Percentiles rank a stretch among this genome's conserved stretches.
Evolutionary conservation across 2,329 filamentous ascomycete genomes (phyloP).

Genomic region (Aspergillus udagawae): DNA sequence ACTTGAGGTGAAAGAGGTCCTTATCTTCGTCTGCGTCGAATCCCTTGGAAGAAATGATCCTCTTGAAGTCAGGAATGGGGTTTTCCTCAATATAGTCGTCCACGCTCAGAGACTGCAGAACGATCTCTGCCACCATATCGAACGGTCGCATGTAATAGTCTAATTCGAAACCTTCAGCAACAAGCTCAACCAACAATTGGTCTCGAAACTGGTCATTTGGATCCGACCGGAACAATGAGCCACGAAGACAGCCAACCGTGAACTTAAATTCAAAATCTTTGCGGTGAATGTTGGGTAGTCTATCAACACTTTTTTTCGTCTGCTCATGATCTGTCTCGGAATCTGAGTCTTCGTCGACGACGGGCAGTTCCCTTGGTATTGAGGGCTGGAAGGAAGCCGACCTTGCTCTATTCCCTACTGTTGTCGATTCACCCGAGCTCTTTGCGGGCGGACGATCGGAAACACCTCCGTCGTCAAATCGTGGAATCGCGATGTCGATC

Average conservation of each 20-base stretch:
- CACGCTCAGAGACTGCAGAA: slow-evolving; percentile 78
- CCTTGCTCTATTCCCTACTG: slow-evolving; percentile 44
- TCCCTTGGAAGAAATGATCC: slow-evolving; percentile 90
- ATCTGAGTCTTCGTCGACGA: slow-evolving; percentile 66
- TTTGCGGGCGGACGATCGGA: slow-evolving; percentile 27
- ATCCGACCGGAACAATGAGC: slow-evolving; percentile 85
- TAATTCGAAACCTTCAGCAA: slow-evolving; percentile 83
- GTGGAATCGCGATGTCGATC: slow-evolving; percentile 91
- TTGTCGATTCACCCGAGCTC: slow-evolving; percentile 28
- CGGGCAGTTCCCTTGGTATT: slow-evolving; percentile 68
- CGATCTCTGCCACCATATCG: slow-evolving; percentile 90
- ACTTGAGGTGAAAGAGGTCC: slow-evolving; percentile 82
- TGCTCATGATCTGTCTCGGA: slow-evolving; percentile 62
- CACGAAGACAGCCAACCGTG: slow-evolving; percentile 87
- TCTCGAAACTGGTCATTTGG: slow-evolving; percentile 72
- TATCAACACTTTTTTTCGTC: slow-evolving; percentile 35
- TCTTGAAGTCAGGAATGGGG: slow-evolving; percentile 85
- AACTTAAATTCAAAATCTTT: slow-evolving; percentile 96
- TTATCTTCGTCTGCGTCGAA: slow-evolving; percentile 65
- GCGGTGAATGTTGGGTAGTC: slow-evolving; percentile 72
- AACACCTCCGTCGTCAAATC: slow-evolving; percentile 57
- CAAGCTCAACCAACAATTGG: slow-evolving; percentile 78
- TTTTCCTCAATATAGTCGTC: slow-evolving; percentile 93
- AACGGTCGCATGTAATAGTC: slow-evolving; percentile 84
- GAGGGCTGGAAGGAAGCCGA: slow-evolving; percentile 73